phyloP scores from a whole-genome alignment of 225 moss, liverwort and hornwort genomes.

The Pseudisothecium myosuroides region DNA sequence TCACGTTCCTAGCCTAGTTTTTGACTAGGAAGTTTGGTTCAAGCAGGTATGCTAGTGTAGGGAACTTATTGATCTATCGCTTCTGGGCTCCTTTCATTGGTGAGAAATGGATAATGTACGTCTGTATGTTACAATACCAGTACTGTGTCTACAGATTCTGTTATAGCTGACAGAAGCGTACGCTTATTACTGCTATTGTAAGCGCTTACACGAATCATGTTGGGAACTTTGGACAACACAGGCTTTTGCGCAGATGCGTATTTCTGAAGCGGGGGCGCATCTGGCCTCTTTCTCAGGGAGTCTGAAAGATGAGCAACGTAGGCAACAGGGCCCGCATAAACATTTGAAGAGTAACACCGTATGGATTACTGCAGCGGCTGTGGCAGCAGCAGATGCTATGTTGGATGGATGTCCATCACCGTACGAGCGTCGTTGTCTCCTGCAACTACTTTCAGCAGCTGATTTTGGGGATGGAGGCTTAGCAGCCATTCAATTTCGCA shows the following conservation, averaged over 20 bases:
- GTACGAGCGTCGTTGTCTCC: slow-evolving; percentile 86
- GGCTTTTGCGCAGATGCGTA: slow-evolving; percentile 96
- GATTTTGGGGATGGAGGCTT: slow-evolving; percentile 97
- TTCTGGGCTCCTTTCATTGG: not conserved
- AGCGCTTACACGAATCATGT: not conserved
- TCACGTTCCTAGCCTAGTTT: not conserved
- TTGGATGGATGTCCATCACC: slow-evolving; percentile 82
- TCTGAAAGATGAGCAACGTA: slow-evolving; percentile 76
- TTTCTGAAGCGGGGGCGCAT: slow-evolving; percentile 84
- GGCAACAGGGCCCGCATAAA: slow-evolving; percentile 32
- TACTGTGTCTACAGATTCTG: not conserved
- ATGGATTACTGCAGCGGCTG: slow-evolving; percentile 86
- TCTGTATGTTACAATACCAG: not conserved
- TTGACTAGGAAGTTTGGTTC: not conserved
- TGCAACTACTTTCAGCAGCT: slow-evolving; percentile 79
- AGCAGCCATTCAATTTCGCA: slow-evolving; percentile 77
- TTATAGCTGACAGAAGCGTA: not conserved
- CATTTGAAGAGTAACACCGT: slow-evolving; percentile 36
- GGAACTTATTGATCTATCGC: not conserved
- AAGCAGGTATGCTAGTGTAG: not conserved
- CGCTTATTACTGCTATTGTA: not conserved
- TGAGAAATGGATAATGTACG: not conserved
- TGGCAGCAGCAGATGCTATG: slow-evolving; percentile 94
- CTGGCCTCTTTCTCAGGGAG: slow-evolving; percentile 69
- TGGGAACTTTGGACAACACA: slow-evolving; percentile 17